These are phyloP conservation scores for Thielaviopsis euricoi DNA, from an alignment of 2,329 filamentous ascomycete genomes.

Conservation along the genomic window DNA sequence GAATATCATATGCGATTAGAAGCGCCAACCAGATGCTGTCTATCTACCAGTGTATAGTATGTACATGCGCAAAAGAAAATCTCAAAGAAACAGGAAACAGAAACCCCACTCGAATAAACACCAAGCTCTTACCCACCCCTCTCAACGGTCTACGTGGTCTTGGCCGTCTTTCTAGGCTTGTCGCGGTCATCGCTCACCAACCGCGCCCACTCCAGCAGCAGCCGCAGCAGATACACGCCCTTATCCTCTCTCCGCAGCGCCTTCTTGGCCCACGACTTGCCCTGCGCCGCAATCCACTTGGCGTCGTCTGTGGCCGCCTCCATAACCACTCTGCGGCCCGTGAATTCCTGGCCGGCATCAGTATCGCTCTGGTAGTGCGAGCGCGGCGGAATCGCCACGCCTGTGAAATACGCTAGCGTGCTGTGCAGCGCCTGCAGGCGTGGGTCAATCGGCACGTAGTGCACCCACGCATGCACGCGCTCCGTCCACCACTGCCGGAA, in stretches of 20 bases:
- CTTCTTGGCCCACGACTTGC: constrained; percentile 45
- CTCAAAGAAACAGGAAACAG: too few relatives aligned
- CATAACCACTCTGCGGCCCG: constrained; percentile 6
- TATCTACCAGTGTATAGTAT: too few relatives aligned
- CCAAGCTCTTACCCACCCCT: too few relatives aligned
- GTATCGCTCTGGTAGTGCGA: constrained; percentile 17
- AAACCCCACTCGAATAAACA: too few relatives aligned
- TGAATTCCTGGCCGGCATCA: constrained; percentile 17
- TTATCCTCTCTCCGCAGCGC: constrained; percentile 56
- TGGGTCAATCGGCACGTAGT: constrained; percentile 64
- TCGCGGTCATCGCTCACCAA: constrained; percentile 45
- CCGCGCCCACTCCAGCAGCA: constrained; percentile 63
- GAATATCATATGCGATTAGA: too few relatives aligned
- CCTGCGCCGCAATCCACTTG: constrained; percentile 48
- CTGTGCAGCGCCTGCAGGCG: constrained; percentile 59
- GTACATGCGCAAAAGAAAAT: too few relatives aligned
- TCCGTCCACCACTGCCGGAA: constrained; percentile 70
- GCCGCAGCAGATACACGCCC: constrained; percentile 64
- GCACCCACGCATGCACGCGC: constrained; percentile 57
- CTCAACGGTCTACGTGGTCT: not conserved
- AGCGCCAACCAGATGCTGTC: too few relatives aligned
- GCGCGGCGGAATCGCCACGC: constrained; percentile 23
- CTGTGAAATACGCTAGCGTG: constrained; percentile 58
- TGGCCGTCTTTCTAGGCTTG: constrained; percentile 7
- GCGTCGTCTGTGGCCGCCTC: constrained; percentile 29